Evolutionary conservation across 2,329 filamentous ascomycete species (phyloP), one percentile per base, ranked within the genome.

Genomic region (Nigrospora oryzae): DNA sequence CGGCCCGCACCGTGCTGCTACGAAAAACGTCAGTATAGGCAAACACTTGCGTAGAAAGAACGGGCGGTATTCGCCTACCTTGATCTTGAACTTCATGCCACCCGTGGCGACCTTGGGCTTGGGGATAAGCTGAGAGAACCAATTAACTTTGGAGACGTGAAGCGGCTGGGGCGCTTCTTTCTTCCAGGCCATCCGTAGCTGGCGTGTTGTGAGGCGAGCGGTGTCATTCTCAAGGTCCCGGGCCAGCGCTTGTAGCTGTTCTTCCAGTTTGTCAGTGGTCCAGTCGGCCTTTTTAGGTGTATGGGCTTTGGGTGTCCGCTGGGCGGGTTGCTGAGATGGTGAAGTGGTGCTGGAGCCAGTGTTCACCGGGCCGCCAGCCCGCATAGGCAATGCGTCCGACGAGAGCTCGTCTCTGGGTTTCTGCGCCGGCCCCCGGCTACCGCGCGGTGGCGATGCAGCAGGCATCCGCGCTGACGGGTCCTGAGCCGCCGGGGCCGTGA

Each of bases 11-110:
- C 54, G 65, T 69, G 54, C 72, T 73, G 67, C 72, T 55, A 49
- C 39, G 17, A 23, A n/a, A 31, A 33, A 35, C 43, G 7, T 52
- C 45, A 53, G 48, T 33, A 28, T 28, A 28, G 23, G 23, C 23
- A 28, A 23, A 38, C 6, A 11, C 13, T 16, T 19, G 62, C 28
- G 60, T 51, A 43, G 36, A 36, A 32, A 42, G 17, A 14, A 23
- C n/a, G 17, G 3, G 6, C 12, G 1, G 16, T 13, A 14, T 43
- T 37, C 14, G 40, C 38, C 17, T 32, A 74, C 71, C 67, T 78
- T 79, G 45, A 70, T 66, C 51, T 70, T 75, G 36, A 77, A 64
- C 50, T 64, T 69, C 60, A 78, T 70, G 3, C 65, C 67, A 16
- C 64, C 63, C n/a, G 66, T 62, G 3, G 41, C 48, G 0, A 44